Evolutionary conservation across 352 stramenopile species (phyloP).

Genomic region (Salisapilia sapeloensis): DNA sequence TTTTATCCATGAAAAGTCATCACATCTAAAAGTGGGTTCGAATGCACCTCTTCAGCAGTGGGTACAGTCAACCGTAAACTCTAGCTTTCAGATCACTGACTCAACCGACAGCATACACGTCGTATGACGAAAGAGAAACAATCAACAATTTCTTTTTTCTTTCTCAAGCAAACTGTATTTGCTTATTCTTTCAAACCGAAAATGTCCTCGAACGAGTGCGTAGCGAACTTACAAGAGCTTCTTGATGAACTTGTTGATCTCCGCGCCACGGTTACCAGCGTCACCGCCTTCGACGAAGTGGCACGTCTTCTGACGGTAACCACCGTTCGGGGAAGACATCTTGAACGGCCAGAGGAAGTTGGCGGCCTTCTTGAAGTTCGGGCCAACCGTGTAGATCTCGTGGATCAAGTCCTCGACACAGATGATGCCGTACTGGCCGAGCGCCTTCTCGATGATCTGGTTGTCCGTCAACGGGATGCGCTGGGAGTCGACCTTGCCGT

Average conservation of each 20-base stretch:
- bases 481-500: slow-evolving; percentile 97
- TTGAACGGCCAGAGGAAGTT: slow-evolving; percentile 99
- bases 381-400: slow-evolving; percentile 97
- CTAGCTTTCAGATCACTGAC: no score
- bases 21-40: no score
- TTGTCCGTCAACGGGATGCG: slow-evolving; percentile 96
- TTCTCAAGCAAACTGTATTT: no score
- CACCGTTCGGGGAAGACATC: slow-evolving; percentile 92
- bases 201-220: slow-evolving; percentile 2
- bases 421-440: slow-evolving; percentile 93
- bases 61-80: no score
- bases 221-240: slow-evolving; percentile 90
- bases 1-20: no score
- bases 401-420: slow-evolving; percentile 99
- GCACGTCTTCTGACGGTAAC: slow-evolving; percentile 89
- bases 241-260: slow-evolving; percentile 93
- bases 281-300: slow-evolving; percentile 90
- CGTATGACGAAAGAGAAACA: no score
- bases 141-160: no score
- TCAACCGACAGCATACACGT: no score
- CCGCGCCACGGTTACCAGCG: slow-evolving; percentile 80
- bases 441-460: slow-evolving; percentile 90
- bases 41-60: no score
- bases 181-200: slow-evolving; percentile 5
- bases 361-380: slow-evolving; percentile 97